Evolutionary conservation across 768 basidiomycete genomes (phyloP).

Genomic region (Boletus rubroflammeus): DNA sequence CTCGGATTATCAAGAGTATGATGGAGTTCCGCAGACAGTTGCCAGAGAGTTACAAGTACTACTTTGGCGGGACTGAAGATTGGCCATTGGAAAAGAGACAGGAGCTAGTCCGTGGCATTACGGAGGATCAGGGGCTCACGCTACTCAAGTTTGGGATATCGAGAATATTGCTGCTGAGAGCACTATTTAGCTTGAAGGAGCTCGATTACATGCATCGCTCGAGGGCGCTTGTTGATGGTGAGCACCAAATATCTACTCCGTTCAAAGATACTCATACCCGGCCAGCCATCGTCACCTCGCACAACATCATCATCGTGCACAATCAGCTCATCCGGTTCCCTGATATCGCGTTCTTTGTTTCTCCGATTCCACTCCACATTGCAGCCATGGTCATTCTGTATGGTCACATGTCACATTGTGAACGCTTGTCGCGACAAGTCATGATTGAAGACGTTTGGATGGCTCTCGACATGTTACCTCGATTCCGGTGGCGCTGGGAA

Average conservation of each 20-base stretch:
- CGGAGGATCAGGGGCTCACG: slow-evolving; percentile 79
- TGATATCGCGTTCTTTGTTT: slow-evolving; percentile 84
- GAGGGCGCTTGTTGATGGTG: slow-evolving; percentile 76
- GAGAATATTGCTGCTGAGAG: slow-evolving; percentile 72
- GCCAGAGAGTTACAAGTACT: slow-evolving; percentile 68
- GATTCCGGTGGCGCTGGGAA: slow-evolving; percentile 91
- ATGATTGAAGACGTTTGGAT: slow-evolving; percentile 83
- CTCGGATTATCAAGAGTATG: slow-evolving; percentile 76
- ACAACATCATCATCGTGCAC: slow-evolving; percentile 84
- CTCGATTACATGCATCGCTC: slow-evolving; percentile 61
- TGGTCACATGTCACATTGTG: slow-evolving; percentile 78
- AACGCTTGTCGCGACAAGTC: slow-evolving; percentile 57
- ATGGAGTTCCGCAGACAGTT: slow-evolving; percentile 63
- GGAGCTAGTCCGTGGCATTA: slow-evolving; percentile 67
- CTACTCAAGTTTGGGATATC: slow-evolving; percentile 80
- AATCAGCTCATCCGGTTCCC: slow-evolving; percentile 81
- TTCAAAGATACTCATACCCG: slow-evolving; percentile 3
- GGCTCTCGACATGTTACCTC: slow-evolving; percentile 83
- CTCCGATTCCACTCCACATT: slow-evolving; percentile 84
- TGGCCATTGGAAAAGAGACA: slow-evolving; percentile 66
- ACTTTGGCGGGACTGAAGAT: slow-evolving; percentile 75
- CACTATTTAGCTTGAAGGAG: slow-evolving; percentile 74
- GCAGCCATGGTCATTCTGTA: slow-evolving; percentile 90
- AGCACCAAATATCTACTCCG: slow-evolving; percentile 17
- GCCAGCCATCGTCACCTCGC: slow-evolving; percentile 77